These are phyloP conservation scores for Rhizoclosmatium globosum DNA, from an alignment of 192 early-diverging fungal genomes.

Conservation along the genomic window DNA sequence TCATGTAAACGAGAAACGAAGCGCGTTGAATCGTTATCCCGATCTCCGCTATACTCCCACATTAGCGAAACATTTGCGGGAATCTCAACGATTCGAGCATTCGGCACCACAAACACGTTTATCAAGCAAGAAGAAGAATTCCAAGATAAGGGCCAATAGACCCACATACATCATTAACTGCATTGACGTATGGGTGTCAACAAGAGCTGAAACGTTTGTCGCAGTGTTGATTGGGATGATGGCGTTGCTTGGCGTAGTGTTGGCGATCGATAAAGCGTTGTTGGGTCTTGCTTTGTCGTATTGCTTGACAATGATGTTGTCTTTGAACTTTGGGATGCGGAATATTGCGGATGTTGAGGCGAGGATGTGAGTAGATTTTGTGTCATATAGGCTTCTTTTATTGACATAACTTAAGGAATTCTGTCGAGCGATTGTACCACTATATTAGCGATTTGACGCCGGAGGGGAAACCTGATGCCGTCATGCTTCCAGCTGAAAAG, in stretches of 20 bases:
- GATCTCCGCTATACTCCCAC: conserved; percentile 75
- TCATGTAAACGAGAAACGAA: conserved; percentile 85
- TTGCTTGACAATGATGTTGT: not conserved
- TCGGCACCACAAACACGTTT: conserved; percentile 76
- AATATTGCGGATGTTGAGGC: not conserved
- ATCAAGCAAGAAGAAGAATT: conserved; percentile 59
- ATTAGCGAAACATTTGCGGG: conserved; percentile 85
- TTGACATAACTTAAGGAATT: conserved; percentile 2
- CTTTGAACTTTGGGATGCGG: conserved; percentile 3
- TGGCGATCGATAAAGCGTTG: not conserved
- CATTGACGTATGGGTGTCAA: conserved; percentile 72
- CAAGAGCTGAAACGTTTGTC: conserved; percentile 23
- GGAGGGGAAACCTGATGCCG: conserved; percentile 61
- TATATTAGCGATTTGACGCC: not conserved
- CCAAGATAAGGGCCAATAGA: conserved; percentile 44
- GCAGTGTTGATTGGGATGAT: conserved; percentile 11
- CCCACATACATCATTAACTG: conserved; percentile 76
- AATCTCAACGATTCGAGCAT: conserved; percentile 85
- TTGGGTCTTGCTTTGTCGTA: conserved; percentile 9
- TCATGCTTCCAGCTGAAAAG: conserved; percentile 24
- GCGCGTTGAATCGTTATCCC: not conserved
- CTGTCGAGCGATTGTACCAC: conserved; percentile 4
- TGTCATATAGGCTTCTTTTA: conserved; percentile 61
- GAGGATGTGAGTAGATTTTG: conserved; percentile 75
- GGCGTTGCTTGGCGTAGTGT: conserved; percentile 11